phyloP scores from a whole-genome alignment of 192 early-diverging fungal species.

The Coemansia javaensis region DNA sequence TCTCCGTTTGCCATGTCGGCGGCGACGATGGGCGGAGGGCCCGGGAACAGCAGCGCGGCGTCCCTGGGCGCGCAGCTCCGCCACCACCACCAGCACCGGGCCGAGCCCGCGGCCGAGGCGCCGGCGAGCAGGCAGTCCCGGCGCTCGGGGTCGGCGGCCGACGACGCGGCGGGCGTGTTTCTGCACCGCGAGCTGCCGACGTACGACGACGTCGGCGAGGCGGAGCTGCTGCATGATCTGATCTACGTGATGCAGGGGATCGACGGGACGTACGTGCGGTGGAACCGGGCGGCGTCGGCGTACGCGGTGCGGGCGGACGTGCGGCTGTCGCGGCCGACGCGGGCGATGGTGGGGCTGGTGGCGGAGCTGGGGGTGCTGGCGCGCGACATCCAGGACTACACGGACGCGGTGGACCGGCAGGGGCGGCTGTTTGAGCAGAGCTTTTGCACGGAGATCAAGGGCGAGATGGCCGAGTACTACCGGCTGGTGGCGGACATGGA shows the following conservation, averaged over 20 bases:
- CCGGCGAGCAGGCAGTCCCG: constrained; percentile 1
- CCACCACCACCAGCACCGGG: too few species aligned
- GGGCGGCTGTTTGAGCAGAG: constrained; percentile 56
- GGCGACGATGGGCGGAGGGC: too few species aligned
- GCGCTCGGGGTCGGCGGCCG: too few species aligned
- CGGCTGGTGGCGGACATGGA: constrained; percentile 81
- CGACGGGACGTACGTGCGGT: constrained; percentile 78
- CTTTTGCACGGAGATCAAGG: constrained; percentile 74
- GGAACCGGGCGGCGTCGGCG: constrained; percentile 44
- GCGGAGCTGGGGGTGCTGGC: constrained; percentile 79
- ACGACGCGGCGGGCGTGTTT: constrained; percentile 1
- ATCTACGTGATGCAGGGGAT: constrained; percentile 93
- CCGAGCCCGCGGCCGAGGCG: neutral
- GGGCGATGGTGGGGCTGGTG: constrained; percentile 61
- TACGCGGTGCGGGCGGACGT: constrained; percentile 58
- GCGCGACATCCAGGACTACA: constrained; percentile 57
- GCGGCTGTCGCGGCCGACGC: constrained; percentile 53
- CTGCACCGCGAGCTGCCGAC: constrained; percentile 26
- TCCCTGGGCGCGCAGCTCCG: neutral
- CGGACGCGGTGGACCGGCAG: constrained; percentile 30
- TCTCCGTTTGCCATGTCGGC: too few species aligned
- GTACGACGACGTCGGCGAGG: constrained; percentile 54
- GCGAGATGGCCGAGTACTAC: constrained; percentile 80
- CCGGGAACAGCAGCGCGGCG: neutral
- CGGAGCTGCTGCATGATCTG: constrained; percentile 71